A percentile compares a stretch with the other conserved stretches of the same genome.
phyloP scores from a whole-genome alignment of 805 yeast genomes.

The Komagataella mondaviorum region DNA sequence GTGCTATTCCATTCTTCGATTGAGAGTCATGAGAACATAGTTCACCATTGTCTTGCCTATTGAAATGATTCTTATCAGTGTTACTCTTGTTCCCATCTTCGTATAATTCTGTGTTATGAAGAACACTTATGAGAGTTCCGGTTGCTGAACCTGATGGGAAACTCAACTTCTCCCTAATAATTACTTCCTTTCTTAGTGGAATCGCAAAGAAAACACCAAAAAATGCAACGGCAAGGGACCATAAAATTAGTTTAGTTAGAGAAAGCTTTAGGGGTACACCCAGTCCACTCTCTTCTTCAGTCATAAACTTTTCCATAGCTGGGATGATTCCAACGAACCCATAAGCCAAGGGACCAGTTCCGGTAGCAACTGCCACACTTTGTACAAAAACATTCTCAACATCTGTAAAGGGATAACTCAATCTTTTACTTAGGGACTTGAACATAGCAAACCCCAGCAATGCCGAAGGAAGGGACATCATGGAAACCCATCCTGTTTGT shows the following conservation, averaged over 20 bases:
- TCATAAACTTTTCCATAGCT: constrained; percentile 82
- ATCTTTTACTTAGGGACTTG: constrained; percentile 30
- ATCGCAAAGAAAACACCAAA: constrained; percentile 95
- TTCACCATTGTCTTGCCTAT: neutral
- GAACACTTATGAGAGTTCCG: constrained; percentile 79
- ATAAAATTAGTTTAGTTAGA: constrained; percentile 45
- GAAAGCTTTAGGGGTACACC: constrained; percentile 22
- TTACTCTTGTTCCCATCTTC: constrained; percentile 13
- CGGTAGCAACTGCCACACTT: constrained; percentile 91
- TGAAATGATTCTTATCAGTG: neutral
- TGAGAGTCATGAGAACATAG: neutral
- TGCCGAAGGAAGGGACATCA: constrained; percentile 97
- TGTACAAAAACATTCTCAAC: constrained; percentile 92
- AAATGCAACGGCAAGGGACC: constrained; percentile 83
- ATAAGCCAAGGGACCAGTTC: constrained; percentile 93
- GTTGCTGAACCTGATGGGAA: constrained; percentile 97
- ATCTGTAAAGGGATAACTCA: constrained; percentile 47
- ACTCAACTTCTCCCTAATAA: constrained; percentile 74
- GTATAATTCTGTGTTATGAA: constrained; percentile 55
- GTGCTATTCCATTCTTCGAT: neutral
- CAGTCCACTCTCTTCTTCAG: constrained; percentile 64
- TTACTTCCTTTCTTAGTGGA: constrained; percentile 75
- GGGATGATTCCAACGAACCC: constrained; percentile 95
- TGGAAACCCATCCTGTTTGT: constrained; percentile 98
- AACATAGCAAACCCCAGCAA: constrained; percentile 76